A percentile compares a stretch with the other conserved stretches of the same genome.
Evolutionary conservation across 164 flowering plant genomes (phyloP).

Genomic region (Chloranthus sessilifolius): DNA sequence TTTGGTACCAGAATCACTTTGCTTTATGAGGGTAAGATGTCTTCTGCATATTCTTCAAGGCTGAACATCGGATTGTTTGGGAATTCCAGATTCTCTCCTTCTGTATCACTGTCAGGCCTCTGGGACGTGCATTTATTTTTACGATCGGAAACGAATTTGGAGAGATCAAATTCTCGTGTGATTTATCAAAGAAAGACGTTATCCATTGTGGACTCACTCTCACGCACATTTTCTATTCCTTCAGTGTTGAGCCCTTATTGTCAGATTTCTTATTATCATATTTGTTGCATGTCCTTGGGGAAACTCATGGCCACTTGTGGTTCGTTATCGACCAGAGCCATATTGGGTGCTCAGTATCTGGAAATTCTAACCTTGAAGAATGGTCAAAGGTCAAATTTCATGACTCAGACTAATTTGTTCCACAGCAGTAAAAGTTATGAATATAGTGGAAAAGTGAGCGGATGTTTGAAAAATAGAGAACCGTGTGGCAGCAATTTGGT

Average conservation of each 20-base stretch:
- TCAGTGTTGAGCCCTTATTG: conserved; percentile 75
- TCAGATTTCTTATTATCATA: conserved; percentile 66
- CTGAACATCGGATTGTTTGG: conserved; percentile 41
- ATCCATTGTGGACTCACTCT: conserved; percentile 64
- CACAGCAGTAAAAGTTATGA: conserved; percentile 27
- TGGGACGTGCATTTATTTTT: conserved; percentile 30
- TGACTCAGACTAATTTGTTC: conserved; percentile 34
- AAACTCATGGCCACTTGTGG: conserved; percentile 44
- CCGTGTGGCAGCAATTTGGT: conserved; percentile 20
- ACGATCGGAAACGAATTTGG: conserved; percentile 34
- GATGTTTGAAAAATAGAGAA: conserved; percentile 37
- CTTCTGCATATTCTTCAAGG: conserved; percentile 41
- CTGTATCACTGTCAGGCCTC: conserved; percentile 28
- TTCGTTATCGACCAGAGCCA: conserved; percentile 23
- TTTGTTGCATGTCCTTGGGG: conserved; percentile 33
- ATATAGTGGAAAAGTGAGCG: conserved; percentile 32
- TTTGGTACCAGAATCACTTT: conserved; percentile 20
- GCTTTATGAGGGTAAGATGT: conserved; percentile 65
- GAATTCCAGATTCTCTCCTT: conserved; percentile 37
- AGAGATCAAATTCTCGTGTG: conserved; percentile 36
- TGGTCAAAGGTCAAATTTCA: conserved; percentile 24
- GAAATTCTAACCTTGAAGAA: conserved; percentile 31
- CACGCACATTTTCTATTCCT: conserved; percentile 68
- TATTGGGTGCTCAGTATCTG: conserved; percentile 35
- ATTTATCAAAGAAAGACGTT: conserved; percentile 38